Evolutionary conservation across 805 yeast species (phyloP), one percentile per base, ranked within the genome.

Genomic region (Wickerhamiella parazyma): DNA sequence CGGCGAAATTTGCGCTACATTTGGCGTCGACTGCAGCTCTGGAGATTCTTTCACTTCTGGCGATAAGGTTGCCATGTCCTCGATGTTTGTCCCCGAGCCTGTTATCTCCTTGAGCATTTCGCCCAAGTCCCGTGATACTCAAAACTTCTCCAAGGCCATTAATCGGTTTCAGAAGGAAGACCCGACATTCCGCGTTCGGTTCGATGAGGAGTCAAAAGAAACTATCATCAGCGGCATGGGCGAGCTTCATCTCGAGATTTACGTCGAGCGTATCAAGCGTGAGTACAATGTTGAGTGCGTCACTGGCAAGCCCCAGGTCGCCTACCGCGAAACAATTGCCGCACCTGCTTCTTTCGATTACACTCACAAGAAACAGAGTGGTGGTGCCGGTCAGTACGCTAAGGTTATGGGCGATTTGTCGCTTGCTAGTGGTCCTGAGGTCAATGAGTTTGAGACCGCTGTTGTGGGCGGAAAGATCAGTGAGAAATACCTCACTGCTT

Each of bases 371-470:
- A 89, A 86, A 62, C 99, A 91, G 70, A 75, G 89, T 59, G 99
- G 99, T 65, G 99, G 99, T 75, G 94, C 97, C 52, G 99, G 99
- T 67, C 99, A 91, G 71, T 91, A 78, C 61, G 98, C 95, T 65
- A 79, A 87, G 68, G 95, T 89, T 58, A 80, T 86, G 64, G 97
- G 99, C 61, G 72, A 69, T 45, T 62, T 87, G 66, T 64, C 70
- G 6, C 76, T 86, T 44, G 59, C 73, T 38, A 81, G 73, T 41
- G 40, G 45, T 7, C 45, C 54, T 10, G 55, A 57, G 41, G 45
- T 47, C 31, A 87, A 87, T 63, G 67, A 68, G 53, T 91, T 89
- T 64, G 76, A 80, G 58, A 80, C 94, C 38, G 82, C 80, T 51
- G 78, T 91, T 61, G 91, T 91, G 51, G 97, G 98, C 57, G 99